Base-by-base conservation (phyloP, 2,329 filamentous ascomycete genomes). In the Cadophora sp. region DNA sequence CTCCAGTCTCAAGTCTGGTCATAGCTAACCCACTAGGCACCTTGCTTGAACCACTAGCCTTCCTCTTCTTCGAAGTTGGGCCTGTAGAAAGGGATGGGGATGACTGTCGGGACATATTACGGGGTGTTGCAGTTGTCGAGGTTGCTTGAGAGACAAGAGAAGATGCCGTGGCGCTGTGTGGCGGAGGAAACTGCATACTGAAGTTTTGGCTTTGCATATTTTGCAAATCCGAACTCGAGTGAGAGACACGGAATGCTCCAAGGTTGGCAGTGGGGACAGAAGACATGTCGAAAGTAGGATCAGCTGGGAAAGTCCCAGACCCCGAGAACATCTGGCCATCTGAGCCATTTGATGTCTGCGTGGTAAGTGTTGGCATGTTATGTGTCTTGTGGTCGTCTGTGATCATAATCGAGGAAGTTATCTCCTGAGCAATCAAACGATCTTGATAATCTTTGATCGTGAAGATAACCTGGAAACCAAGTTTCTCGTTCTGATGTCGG, bases 311-410 rank as follows among this genome's bases (percentile, higher is more conserved):
- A 4, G 82, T 76, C 14, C 79, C 79, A 64, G 80, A 77, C 62
- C 80, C 81, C 18, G 82, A 77, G 22, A 82, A 74, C 67, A 66
- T 75, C 71, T 66, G 79, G 71, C 75, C 60, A 74, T 81, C 73
- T 59, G 69, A 68, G 43, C 72, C 51, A 73, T 67, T 65, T 74
- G 78, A 70, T 45, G 73, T 74, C 70, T 72, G 73, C 27, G 75
- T 73, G 24, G 73, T 68, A 48, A 76, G 70, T 55, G 76, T 62
- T 60, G 83, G 79, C 60, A 83, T 78, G 66, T 80, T 78, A 73
- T 93, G 91, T 8, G 93, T 97, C 81, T 98, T 98, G 82, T 98
- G 95, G 76, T 99, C 95, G 77, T 99, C 95, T 0, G 96, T 98
- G 70, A 98, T 97, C 86, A 97, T 95, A 71, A 98, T 97, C 0